These are phyloP conservation scores for Aureobasidium lini DNA, from an alignment of 2,329 filamentous ascomycete genomes.

Conservation along the genomic window DNA sequence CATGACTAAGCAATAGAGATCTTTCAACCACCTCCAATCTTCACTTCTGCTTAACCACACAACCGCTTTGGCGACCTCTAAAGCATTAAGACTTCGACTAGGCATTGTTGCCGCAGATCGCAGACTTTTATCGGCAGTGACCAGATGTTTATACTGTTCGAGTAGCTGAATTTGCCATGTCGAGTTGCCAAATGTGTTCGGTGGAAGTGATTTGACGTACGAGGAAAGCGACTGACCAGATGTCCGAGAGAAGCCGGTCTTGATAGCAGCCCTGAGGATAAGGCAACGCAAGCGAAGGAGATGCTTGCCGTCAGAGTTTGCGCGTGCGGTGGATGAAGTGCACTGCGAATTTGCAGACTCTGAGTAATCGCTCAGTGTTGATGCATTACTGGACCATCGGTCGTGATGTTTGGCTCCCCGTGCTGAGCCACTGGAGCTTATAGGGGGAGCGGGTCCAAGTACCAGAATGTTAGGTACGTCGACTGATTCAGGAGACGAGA, in stretches of 20 bases:
- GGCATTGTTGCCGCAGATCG: constrained; percentile 49
- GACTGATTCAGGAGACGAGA: constrained; percentile 64
- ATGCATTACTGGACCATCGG: constrained; percentile 71
- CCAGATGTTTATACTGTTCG: constrained; percentile 71
- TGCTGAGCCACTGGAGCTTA: constrained; percentile 27
- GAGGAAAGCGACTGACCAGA: constrained; percentile 52
- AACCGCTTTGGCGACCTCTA: constrained; percentile 76
- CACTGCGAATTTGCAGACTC: constrained; percentile 51
- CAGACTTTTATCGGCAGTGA: constrained; percentile 65
- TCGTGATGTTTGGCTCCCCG: constrained; percentile 51
- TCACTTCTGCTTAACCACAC: constrained; percentile 63
- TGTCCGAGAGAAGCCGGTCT: constrained; percentile 67
- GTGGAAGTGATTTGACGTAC: constrained; percentile 68
- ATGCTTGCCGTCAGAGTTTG: constrained; percentile 68
- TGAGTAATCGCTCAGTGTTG: constrained; percentile 71
- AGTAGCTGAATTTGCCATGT: constrained; percentile 65
- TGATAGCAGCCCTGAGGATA: constrained; percentile 77
- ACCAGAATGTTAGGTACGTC: constrained; percentile 83
- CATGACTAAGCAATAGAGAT: constrained; percentile 78
- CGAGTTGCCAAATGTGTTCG: constrained; percentile 68
- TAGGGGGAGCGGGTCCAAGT: constrained; percentile 56
- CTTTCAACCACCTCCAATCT: constrained; percentile 71
- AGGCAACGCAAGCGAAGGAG: constrained; percentile 70
- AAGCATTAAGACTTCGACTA: constrained; percentile 54
- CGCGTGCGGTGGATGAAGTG: constrained; percentile 65